Evolutionary conservation across 192 early-diverging fungal species (phyloP).

Genomic region (Coemansia sp.): DNA sequence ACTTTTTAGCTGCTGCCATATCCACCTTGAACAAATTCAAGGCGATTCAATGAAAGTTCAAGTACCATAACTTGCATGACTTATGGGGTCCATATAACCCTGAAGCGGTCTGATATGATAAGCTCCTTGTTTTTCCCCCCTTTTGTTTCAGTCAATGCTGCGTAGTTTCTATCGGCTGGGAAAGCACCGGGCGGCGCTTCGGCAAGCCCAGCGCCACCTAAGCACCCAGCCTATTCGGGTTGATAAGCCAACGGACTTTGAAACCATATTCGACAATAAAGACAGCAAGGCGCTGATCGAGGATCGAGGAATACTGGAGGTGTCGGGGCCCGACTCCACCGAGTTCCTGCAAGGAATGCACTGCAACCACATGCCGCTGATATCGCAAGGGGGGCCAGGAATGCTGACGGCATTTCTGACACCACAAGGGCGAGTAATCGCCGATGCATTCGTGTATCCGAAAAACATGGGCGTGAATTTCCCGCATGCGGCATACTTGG

Average conservation of each 20-base stretch:
- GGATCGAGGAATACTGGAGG: conserved; percentile 60
- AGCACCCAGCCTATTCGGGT: conserved; percentile 5
- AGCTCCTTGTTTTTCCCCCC: too few species aligned
- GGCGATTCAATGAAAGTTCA: too few species aligned
- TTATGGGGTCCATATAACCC: too few species aligned
- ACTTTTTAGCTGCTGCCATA: not conserved
- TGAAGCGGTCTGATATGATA: too few species aligned
- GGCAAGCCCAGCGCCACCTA: not conserved
- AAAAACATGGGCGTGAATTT: conserved; percentile 58
- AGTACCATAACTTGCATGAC: too few species aligned
- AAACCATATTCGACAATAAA: conserved; percentile 20
- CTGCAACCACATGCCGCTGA: conserved; percentile 78
- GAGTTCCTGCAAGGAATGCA: conserved; percentile 90
- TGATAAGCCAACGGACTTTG: conserved; percentile 18
- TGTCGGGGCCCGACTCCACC: conserved; percentile 68
- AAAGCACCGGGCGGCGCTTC: not conserved
- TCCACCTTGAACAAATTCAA: too few species aligned
- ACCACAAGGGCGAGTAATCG: conserved; percentile 85
- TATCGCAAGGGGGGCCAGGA: conserved; percentile 71
- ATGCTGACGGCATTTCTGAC: conserved; percentile 79
- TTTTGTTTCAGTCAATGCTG: too few species aligned
- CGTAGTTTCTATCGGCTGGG: too few species aligned
- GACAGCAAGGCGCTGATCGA: conserved; percentile 56
- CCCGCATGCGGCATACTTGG: conserved; percentile 65
- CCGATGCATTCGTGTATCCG: conserved; percentile 88